Conservation (phyloP, 306 rosid species). For the Psophocarpus tetragonolobus region DNA sequence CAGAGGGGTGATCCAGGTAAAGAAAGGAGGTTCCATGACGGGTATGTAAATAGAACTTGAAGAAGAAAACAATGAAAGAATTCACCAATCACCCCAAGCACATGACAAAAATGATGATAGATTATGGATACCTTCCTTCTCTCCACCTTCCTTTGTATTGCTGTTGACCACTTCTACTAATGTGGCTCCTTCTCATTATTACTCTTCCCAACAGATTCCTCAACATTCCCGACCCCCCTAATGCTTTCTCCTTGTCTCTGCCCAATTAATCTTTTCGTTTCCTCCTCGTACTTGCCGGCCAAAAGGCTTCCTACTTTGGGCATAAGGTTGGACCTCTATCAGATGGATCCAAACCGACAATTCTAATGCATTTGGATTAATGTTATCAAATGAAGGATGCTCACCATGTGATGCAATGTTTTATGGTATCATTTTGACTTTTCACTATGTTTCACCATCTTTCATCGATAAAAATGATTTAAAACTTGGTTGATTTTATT, state of each 20-base stretch:
- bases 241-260: neutral
- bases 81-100: neutral
- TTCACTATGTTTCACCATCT: too few species aligned
- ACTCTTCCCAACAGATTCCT: neutral
- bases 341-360: conserved; percentile 3
- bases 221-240: neutral
- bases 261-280: neutral
- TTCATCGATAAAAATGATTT: too few species aligned
- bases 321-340: neutral
- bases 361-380: too few species aligned
- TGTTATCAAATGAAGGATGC: too few species aligned
- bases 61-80: neutral
- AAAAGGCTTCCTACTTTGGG: neutral
- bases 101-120: neutral
- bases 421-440: too few species aligned
- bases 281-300: neutral
- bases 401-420: too few species aligned
- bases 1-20: neutral
- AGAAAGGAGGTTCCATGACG: neutral
- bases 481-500: too few species aligned
- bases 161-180: neutral
- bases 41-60: neutral
- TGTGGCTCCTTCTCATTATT: neutral
- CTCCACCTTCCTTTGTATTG: neutral
- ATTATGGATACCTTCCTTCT: neutral